Evolutionary conservation across 2,329 filamentous ascomycete genomes (phyloP), one percentile per base, ranked within the genome.

Genomic region (Paraphaeosphaeria minitans): DNA sequence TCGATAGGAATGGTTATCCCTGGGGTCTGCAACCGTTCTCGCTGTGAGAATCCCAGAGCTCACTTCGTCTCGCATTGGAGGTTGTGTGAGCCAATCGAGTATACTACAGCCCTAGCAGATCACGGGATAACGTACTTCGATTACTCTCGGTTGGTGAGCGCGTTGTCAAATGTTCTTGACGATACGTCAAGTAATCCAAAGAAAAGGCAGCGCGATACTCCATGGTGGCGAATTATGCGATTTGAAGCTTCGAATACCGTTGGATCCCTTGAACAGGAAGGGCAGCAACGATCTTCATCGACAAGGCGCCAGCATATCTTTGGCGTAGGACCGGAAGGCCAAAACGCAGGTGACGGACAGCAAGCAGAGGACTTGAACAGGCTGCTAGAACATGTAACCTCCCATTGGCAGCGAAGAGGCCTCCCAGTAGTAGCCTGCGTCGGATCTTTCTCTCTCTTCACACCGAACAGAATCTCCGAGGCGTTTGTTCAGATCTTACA

Each of bases 11-110:
- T 70, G 57, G 60, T 70, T 0, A 62, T 68, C 29, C 67, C 69
- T 14, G 69, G 69, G 10, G 66, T 70, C 2, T 63, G 58, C 45
- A 60, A 70, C 47, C 58, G 66, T 16, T 48, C 33, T 4, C 64
- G 59, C 43, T 71, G 69, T 47, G 19, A 37, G 27, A 56, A 63
- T 41, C 58, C 58, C 9, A n/a, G 46, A 13, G 55, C 62, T 21
- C 69, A 70, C 55, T 69, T 70, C 24, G 55, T 72, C 6, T 62
- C 60, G 8, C 66, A 56, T 12, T 72, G 69, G 58, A 62, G 68
- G 12, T 35, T 72, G 14, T 68, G 66, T 58, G 59, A 69, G 48
- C 68, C 67, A 12, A 64, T 66, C 4, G 69, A 72, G 56, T 72
- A 72, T 35, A 66, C 64, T 4, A 72, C 68, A 14, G 45, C 62